Conservation (phyloP, 768 basidiomycete species). For the Russula abietina region DNA sequence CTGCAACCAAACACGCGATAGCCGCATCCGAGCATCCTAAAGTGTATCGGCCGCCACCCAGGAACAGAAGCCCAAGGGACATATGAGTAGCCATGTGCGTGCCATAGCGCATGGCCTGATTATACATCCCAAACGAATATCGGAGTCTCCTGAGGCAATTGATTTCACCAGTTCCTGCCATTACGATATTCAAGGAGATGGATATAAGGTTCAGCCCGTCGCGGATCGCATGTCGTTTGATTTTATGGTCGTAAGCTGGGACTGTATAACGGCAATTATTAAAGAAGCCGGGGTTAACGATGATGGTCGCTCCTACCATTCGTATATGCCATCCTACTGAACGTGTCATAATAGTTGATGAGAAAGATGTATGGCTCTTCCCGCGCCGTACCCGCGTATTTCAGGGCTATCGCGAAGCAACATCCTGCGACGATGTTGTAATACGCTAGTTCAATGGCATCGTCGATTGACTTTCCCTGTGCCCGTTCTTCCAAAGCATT, state of each 20-base stretch:
- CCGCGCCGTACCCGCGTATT: conserved; percentile 89
- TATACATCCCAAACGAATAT: conserved; percentile 84
- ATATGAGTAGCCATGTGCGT: conserved; percentile 87
- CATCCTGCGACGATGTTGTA: conserved; percentile 87
- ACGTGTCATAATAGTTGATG: conserved; percentile 74
- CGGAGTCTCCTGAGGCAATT: conserved; percentile 81
- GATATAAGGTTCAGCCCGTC: conserved; percentile 87
- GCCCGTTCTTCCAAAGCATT: conserved; percentile 51
- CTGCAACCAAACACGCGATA: conserved; percentile 80
- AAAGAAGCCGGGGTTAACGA: conserved; percentile 7
- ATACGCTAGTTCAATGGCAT: conserved; percentile 81
- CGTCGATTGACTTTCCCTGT: conserved; percentile 47
- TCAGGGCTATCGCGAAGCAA: conserved; percentile 87
- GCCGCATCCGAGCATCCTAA: conserved; percentile 89
- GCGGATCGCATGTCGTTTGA: conserved; percentile 79
- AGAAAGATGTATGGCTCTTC: conserved; percentile 84
- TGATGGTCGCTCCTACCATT: conserved; percentile 44
- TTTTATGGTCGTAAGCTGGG: conserved; percentile 77
- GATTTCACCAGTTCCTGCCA: conserved; percentile 96
- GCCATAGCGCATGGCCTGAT: conserved; percentile 70
- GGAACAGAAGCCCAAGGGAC: conserved; percentile 85
- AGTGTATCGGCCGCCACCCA: conserved; percentile 89
- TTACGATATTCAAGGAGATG: conserved; percentile 82
- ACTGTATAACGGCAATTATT: conserved; percentile 38
- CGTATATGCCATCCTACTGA: conserved; percentile 62